Evolutionary conservation across 257 asterid genomes (phyloP).

Genomic region (Salvia splendens): DNA sequence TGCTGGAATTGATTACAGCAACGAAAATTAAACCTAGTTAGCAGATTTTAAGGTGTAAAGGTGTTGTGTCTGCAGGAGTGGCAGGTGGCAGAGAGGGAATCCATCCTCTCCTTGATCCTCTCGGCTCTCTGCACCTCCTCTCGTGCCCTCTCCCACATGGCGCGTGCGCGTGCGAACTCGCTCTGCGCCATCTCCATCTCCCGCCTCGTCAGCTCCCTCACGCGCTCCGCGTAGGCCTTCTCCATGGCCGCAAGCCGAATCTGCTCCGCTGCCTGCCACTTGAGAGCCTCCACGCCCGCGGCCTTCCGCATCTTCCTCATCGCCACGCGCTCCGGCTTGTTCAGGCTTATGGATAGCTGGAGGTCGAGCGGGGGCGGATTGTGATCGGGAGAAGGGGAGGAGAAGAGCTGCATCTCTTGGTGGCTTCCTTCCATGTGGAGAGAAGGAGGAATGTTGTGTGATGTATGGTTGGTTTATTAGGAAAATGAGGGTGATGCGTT

Average conservation of each 20-base stretch:
- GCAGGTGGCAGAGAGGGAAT: slow-evolving; percentile 59
- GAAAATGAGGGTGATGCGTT: neutral
- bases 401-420: slow-evolving; percentile 57
- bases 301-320: slow-evolving; percentile 27
- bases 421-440: slow-evolving; percentile 56
- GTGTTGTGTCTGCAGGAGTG: slow-evolving; percentile 70
- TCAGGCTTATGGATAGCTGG: slow-evolving; percentile 53
- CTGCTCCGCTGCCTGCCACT: slow-evolving; percentile 81
- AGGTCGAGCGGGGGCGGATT: slow-evolving; percentile 46
- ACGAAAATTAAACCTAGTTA: too few species aligned
- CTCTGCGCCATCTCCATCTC: slow-evolving; percentile 80
- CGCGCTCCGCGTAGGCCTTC: slow-evolving; percentile 75
- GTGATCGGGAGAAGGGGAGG: slow-evolving; percentile 14
- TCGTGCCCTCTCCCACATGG: slow-evolving; percentile 67
- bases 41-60: slow-evolving; percentile 42
- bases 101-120: slow-evolving; percentile 50
- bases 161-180: slow-evolving; percentile 68
- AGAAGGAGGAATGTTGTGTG: neutral
- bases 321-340: slow-evolving; percentile 30
- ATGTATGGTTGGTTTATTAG: slow-evolving; percentile 1
- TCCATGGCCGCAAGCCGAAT: slow-evolving; percentile 70
- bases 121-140: slow-evolving; percentile 71
- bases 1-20: too few species aligned
- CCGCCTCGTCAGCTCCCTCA: slow-evolving; percentile 70
- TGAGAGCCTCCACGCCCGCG: slow-evolving; percentile 48